A percentile compares a stretch with the other conserved stretches of the same genome.
Conservation (phyloP, 768 basidiomycete species). For the Psilocybe tampanensis region DNA sequence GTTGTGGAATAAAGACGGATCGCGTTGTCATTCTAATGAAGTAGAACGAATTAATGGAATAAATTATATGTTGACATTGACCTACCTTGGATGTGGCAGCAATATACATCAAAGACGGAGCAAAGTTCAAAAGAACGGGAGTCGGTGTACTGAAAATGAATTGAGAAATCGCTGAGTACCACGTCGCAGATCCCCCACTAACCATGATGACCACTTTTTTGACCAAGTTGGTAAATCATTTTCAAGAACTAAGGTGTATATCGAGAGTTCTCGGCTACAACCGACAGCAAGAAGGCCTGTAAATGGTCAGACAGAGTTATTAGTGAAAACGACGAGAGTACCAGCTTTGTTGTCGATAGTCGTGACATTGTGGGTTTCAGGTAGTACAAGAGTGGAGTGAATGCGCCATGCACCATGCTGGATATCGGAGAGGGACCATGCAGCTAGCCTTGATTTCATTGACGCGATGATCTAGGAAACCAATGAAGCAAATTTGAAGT, state of each 20-base stretch:
- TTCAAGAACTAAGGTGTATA: constrained; percentile 78
- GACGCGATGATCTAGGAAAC: constrained; percentile 69
- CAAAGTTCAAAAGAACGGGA: constrained; percentile 59
- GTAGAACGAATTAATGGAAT: background rate
- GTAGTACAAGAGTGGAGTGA: constrained; percentile 78
- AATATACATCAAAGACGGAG: constrained; percentile 79
- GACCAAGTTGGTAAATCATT: constrained; percentile 86
- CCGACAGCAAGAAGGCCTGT: constrained; percentile 78
- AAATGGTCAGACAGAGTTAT: constrained; percentile 21
- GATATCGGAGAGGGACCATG: constrained; percentile 76
- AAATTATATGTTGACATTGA: background rate
- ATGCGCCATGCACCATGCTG: constrained; percentile 71
- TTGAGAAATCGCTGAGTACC: constrained; percentile 2
- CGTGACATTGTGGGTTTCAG: constrained; percentile 54
- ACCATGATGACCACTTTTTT: constrained; percentile 74
- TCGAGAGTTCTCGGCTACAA: constrained; percentile 57
- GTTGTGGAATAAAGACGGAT: constrained; percentile 75
- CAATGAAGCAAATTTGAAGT: constrained; percentile 9
- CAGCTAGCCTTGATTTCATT: constrained; percentile 66
- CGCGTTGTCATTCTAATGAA: constrained; percentile 51
- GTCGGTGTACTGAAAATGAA: constrained; percentile 37
- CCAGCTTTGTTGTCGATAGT: constrained; percentile 77
- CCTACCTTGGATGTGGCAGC: constrained; percentile 63
- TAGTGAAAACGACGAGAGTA: constrained; percentile 28
- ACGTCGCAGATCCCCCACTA: constrained; percentile 21